Conservation (phyloP, 2,329 filamentous ascomycete genomes). For the Neurospora sp. region DNA sequence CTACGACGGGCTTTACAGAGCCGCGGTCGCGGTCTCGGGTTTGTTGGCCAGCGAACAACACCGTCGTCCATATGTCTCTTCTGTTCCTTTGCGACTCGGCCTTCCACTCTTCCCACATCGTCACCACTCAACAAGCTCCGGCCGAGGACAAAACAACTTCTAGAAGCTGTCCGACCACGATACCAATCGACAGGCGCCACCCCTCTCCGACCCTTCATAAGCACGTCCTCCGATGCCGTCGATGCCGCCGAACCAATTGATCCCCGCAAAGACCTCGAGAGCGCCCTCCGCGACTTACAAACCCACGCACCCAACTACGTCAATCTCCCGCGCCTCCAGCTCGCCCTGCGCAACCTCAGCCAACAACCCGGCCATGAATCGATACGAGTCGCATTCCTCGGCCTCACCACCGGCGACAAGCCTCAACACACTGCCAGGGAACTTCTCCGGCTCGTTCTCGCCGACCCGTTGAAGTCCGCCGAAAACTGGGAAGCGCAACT, state of each 20-base stretch:
- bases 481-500: slow-evolving; percentile 60
- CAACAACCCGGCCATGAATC: slow-evolving; percentile 47
- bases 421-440: slow-evolving; percentile 44
- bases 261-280: slow-evolving; percentile 45
- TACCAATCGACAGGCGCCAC: slow-evolving; percentile 17
- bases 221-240: slow-evolving; percentile 12
- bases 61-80: slow-evolving; percentile 21
- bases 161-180: slow-evolving; percentile 9
- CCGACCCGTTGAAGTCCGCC: slow-evolving; percentile 56
- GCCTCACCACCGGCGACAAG: slow-evolving; percentile 29
- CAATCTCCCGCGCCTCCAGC: slow-evolving; percentile 60
- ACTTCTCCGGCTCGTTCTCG: slow-evolving; percentile 59
- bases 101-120: slow-evolving; percentile 1
- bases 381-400: slow-evolving; percentile 49
- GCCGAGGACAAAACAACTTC: slow-evolving; percentile 1
- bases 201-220: neutral
- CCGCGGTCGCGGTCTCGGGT: slow-evolving; percentile 8
- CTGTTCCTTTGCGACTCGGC: slow-evolving; percentile 19
- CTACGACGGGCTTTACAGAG: slow-evolving; percentile 16
- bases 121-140: slow-evolving; percentile 2
- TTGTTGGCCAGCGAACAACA: neutral
- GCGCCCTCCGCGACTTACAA: slow-evolving; percentile 50
- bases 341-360: slow-evolving; percentile 57
- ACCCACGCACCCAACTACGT: slow-evolving; percentile 51
- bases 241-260: neutral